Percentiles rank a stretch among this genome's conserved stretches.
phyloP scores from a whole-genome alignment of 495 filamentous ascomycete genomes.

The Sphaerosporella brunnea region DNA sequence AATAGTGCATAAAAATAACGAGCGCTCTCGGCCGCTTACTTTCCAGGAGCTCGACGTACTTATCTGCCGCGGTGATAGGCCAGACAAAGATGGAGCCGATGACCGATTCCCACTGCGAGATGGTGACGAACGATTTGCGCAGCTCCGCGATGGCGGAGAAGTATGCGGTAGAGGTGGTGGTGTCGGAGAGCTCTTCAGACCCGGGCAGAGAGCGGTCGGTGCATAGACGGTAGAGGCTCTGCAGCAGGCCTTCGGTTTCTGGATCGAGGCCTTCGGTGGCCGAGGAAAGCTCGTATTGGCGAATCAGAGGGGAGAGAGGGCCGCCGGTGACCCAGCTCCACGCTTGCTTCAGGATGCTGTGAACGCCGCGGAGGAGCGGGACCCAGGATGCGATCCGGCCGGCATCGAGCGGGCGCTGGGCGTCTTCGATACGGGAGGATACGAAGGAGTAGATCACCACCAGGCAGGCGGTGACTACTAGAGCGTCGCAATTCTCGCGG shows the following conservation, averaged over 20 bases:
- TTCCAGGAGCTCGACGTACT: constrained; percentile 25
- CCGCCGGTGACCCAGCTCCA: constrained; percentile 14
- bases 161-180: constrained; percentile 16
- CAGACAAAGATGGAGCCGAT: constrained; percentile 22
- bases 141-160: constrained; percentile 13
- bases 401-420: neutral
- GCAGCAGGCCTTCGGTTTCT: constrained; percentile 1
- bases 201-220: constrained; percentile 16
- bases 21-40: constrained; percentile 27
- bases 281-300: constrained; percentile 5
- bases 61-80: constrained; percentile 25
- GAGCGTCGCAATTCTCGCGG: constrained; percentile 19
- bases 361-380: constrained; percentile 17
- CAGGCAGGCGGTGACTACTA: constrained; percentile 21
- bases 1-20: constrained; percentile 29
- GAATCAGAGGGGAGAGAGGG: constrained; percentile 6
- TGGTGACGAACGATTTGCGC: constrained; percentile 11
- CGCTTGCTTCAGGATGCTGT: constrained; percentile 12
- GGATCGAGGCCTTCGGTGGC: neutral
- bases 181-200: constrained; percentile 18
- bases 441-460: constrained; percentile 10
- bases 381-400: constrained; percentile 18
- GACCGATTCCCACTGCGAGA: neutral
- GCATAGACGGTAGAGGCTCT: constrained; percentile 12
- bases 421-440: neutral